Evolutionary conservation across 2,329 filamentous ascomycete genomes (phyloP).

Genomic region (Tolypocladium pustulatum): DNA sequence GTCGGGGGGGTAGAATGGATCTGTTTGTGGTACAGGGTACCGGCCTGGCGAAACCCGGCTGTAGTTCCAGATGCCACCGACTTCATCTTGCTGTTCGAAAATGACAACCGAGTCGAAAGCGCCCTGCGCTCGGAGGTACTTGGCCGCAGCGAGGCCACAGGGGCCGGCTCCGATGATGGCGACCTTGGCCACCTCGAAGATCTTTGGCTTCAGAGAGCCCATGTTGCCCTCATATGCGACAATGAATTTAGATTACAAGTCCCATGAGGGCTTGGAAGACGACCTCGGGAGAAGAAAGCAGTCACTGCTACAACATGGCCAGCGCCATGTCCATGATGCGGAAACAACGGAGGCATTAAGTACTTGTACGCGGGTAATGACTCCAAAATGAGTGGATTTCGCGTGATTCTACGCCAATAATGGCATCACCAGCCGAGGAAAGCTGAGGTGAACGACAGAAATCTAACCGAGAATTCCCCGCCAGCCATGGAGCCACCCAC

Average conservation of each 20-base stretch:
- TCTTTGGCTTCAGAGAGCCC: slow-evolving; percentile 15
- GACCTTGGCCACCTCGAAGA: slow-evolving; percentile 47
- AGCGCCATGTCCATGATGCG: not conserved
- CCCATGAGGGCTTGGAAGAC: not conserved
- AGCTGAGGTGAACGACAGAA: not conserved
- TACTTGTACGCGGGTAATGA: not conserved
- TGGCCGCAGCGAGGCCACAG: slow-evolving; percentile 66
- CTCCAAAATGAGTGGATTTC: not conserved
- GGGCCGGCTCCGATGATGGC: slow-evolving; percentile 80
- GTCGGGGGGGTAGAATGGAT: slow-evolving; percentile 51
- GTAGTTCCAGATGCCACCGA: slow-evolving; percentile 85
- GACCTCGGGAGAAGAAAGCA: not conserved
- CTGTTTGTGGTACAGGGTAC: slow-evolving; percentile 57
- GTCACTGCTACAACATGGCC: not conserved
- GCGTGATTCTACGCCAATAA: not conserved
- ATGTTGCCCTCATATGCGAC: slow-evolving; percentile 7
- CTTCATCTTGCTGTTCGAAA: slow-evolving; percentile 68
- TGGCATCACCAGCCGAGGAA: not conserved
- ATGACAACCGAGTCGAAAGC: slow-evolving; percentile 60
- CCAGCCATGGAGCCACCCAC: not conserved
- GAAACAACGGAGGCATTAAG: not conserved
- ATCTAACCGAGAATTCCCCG: not conserved
- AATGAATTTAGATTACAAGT: not conserved
- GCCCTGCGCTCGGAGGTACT: slow-evolving; percentile 64
- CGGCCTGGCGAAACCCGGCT: slow-evolving; percentile 36